phyloP scores from a whole-genome alignment of 1,284 basidiomycete species.

The Cutaneotrichosporon cavernicola region DNA sequence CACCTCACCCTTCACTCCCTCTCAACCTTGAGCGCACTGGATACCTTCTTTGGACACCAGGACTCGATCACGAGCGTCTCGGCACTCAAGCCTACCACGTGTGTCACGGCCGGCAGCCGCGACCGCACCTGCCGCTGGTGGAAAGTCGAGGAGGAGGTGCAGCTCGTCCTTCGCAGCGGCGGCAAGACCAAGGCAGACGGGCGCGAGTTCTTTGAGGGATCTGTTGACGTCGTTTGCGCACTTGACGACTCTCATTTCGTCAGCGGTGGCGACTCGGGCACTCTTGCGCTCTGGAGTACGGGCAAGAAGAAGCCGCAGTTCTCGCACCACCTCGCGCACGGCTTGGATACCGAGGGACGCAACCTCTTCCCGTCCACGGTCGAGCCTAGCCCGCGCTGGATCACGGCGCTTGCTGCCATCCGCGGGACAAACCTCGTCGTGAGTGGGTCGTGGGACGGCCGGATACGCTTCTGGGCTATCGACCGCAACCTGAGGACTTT shows the following conservation, averaged over 20 bases:
- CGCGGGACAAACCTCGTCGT: conserved; percentile 89
- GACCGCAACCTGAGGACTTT: conserved; percentile 75
- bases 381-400: conserved; percentile 82
- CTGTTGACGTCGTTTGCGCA: conserved; percentile 88
- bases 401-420: conserved; percentile 77
- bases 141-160: conserved; percentile 95
- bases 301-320: conserved; percentile 95
- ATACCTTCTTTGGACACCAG: conserved; percentile 97
- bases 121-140: conserved; percentile 92
- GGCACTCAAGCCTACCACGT: conserved; percentile 76
- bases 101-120: conserved; percentile 80
- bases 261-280: conserved; percentile 91
- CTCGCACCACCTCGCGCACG: conserved; percentile 80
- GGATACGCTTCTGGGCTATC: conserved; percentile 84
- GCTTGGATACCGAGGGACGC: conserved; percentile 48
- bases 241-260: conserved; percentile 90
- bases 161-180: conserved; percentile 93
- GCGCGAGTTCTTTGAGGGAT: conserved; percentile 68
- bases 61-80: conserved; percentile 78
- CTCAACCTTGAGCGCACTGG: conserved; percentile 82
- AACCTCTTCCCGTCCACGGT: conserved; percentile 61
- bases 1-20: conserved; percentile 89
- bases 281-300: conserved; percentile 88
- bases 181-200: conserved; percentile 59
- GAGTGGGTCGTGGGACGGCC: conserved; percentile 90